Percentiles rank a stretch among this genome's conserved stretches.
Conservation (phyloP, 2,329 filamentous ascomycete genomes). For the Xylaria sp. region DNA sequence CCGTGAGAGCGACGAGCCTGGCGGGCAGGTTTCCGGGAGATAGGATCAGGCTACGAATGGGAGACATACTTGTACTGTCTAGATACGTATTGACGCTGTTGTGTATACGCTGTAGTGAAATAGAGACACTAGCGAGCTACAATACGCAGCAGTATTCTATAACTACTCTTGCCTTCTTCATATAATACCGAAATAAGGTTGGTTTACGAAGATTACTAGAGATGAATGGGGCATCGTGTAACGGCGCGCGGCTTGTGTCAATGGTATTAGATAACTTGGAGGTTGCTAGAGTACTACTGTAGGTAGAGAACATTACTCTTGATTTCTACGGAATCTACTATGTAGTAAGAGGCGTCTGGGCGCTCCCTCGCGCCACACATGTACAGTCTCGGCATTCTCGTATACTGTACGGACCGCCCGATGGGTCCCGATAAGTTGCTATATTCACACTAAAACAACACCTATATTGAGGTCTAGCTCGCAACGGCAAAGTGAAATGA, state of each 20-base stretch:
- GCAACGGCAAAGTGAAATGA: constrained; percentile 14
- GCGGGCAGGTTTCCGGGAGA: neutral
- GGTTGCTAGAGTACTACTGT: neutral
- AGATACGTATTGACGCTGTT: neutral
- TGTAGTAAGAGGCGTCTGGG: too few relatives aligned
- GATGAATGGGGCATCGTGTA: neutral
- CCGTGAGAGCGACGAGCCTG: constrained; percentile 5
- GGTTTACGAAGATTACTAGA: neutral
- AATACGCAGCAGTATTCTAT: neutral
- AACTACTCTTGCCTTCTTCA: neutral
- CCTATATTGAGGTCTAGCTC: constrained; percentile 15
- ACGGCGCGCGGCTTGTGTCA: neutral
- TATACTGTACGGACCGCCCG: constrained; percentile 10
- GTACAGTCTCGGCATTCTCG: constrained; percentile 21
- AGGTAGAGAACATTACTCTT: neutral
- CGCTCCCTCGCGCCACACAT: constrained; percentile 7
- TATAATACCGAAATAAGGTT: too few relatives aligned
- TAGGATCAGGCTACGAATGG: neutral
- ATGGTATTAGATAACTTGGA: too few relatives aligned
- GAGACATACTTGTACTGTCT: neutral
- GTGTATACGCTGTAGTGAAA: neutral
- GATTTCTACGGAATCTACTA: too few relatives aligned
- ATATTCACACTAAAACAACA: constrained; percentile 12
- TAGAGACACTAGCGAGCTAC: neutral
- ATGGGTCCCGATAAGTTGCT: neutral